Evolutionary conservation across 805 yeast species (phyloP).

Genomic region (Lipomyces sp.): DNA sequence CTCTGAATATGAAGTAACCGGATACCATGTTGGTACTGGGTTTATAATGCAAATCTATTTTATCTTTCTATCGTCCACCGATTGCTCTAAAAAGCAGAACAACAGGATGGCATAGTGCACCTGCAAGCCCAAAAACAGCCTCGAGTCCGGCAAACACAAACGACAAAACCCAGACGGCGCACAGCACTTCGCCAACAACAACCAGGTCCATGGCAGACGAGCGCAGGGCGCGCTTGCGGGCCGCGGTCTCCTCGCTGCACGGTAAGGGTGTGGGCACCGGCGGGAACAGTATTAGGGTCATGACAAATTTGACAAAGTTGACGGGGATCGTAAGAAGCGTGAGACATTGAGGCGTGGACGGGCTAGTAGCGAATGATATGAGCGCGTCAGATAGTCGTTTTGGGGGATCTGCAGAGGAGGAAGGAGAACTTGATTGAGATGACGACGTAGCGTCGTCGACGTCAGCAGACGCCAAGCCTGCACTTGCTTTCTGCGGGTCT

Average conservation of each 20-base stretch:
- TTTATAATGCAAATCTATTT: too few relatives aligned
- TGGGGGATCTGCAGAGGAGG: too few relatives aligned
- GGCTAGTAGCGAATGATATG: too few relatives aligned
- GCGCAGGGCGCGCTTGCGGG: not conserved
- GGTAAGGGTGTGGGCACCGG: not conserved
- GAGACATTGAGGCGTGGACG: too few relatives aligned
- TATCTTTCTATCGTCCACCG: too few relatives aligned
- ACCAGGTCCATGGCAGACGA: not conserved
- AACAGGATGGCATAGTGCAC: conserved; percentile 1
- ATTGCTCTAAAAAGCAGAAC: not conserved
- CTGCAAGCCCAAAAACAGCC: not conserved
- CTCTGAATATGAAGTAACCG: too few relatives aligned
- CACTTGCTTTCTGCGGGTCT: too few relatives aligned
- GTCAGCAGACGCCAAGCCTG: too few relatives aligned
- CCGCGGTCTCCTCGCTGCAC: not conserved
- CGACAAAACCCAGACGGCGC: conserved; percentile 1
- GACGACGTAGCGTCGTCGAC: too few relatives aligned
- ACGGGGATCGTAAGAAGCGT: conserved; percentile 2
- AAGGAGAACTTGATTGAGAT: too few relatives aligned
- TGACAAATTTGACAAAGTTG: not conserved
- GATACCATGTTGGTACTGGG: too few relatives aligned
- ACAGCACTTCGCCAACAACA: not conserved
- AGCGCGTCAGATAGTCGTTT: too few relatives aligned
- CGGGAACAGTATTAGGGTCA: conserved; percentile 4
- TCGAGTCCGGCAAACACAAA: not conserved